These are phyloP conservation scores for Zymoseptoria tritici DNA, from an alignment of 2,329 filamentous ascomycete genomes.

Conservation along the genomic window DNA sequence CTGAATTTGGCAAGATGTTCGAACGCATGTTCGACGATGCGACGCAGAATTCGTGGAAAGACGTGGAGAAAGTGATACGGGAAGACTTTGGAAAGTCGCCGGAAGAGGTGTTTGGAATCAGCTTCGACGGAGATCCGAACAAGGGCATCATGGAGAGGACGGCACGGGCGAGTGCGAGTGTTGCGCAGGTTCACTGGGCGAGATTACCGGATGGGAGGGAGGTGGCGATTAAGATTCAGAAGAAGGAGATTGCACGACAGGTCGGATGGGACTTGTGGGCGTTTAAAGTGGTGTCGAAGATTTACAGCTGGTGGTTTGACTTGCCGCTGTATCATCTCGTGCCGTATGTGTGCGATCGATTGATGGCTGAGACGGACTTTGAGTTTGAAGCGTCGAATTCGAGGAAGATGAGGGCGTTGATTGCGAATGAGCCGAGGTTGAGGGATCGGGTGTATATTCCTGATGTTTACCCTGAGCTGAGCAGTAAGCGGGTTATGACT, in stretches of 20 bases:
- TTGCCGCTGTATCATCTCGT: constrained; percentile 87
- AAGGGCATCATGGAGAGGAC: constrained; percentile 63
- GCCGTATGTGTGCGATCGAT: constrained; percentile 85
- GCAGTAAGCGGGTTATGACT: constrained; percentile 76
- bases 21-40: constrained; percentile 95
- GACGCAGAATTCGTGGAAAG: constrained; percentile 81
- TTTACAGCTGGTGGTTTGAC: constrained; percentile 84
- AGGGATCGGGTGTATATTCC: constrained; percentile 82
- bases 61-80: constrained; percentile 74
- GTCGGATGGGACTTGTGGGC: constrained; percentile 94
- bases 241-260: constrained; percentile 84
- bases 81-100: constrained; percentile 82
- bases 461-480: constrained; percentile 72
- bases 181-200: constrained; percentile 97
- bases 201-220: constrained; percentile 76
- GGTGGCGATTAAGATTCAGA: constrained; percentile 94
- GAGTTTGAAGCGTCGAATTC: constrained; percentile 84
- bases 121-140: constrained; percentile 50
- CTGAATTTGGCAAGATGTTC: constrained; percentile 96
- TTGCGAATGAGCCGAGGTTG: constrained; percentile 67
- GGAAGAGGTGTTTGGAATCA: constrained; percentile 89
- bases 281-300: constrained; percentile 77
- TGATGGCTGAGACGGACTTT: constrained; percentile 91
- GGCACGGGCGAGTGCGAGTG: constrained; percentile 75
- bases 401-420: constrained; percentile 70